phyloP scores from a whole-genome alignment of 2,329 filamentous ascomycete species.

The Penicillium sp. region DNA sequence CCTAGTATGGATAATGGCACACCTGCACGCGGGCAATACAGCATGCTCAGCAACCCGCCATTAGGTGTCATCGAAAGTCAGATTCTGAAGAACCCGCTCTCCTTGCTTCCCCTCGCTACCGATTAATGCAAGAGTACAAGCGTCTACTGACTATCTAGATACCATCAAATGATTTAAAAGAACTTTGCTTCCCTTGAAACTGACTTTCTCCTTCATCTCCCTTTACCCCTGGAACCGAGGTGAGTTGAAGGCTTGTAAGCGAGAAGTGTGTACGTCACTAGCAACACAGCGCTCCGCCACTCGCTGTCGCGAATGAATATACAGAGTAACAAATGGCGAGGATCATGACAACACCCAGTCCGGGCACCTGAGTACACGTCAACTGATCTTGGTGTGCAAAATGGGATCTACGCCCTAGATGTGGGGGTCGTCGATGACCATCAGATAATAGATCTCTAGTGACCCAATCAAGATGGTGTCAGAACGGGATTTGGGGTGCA shows the following conservation, averaged over 20 bases:
- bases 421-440: background rate
- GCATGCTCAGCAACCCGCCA: background rate
- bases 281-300: background rate
- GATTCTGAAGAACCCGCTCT: background rate
- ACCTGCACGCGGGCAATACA: background rate
- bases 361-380: constrained; percentile 4
- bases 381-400: background rate
- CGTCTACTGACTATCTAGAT: background rate
- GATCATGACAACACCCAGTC: background rate
- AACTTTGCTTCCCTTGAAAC: background rate
- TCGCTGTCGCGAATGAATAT: background rate
- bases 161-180: background rate
- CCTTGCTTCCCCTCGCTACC: background rate
- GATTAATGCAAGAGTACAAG: background rate
- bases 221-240: background rate
- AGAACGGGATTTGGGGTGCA: background rate
- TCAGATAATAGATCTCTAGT: background rate
- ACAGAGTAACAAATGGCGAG: background rate
- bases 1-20: background rate
- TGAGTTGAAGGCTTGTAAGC: background rate
- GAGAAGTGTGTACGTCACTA: background rate
- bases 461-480: background rate
- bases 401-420: background rate
- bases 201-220: background rate
- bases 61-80: background rate